phyloP scores from a whole-genome alignment of 495 filamentous ascomycete genomes.

The Thermochaetoides thermophila region DNA sequence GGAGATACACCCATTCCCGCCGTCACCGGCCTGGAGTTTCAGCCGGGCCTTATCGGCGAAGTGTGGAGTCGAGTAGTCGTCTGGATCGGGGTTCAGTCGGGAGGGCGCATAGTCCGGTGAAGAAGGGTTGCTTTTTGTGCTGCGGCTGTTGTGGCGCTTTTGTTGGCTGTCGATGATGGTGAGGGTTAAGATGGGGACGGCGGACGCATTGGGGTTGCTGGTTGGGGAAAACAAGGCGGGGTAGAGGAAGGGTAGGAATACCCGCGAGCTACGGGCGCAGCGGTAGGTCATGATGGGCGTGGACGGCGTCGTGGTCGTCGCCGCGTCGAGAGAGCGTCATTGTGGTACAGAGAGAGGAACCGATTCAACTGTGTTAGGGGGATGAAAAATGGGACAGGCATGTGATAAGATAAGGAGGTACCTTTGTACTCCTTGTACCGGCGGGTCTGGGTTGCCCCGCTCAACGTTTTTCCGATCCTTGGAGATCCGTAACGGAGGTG shows the following conservation, averaged over 20 bases:
- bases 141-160: no score
- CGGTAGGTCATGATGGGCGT: conserved; percentile 30
- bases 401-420: no score
- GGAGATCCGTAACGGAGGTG: no score
- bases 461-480: no score
- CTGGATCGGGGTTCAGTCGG: conserved; percentile 62
- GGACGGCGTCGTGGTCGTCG: no score
- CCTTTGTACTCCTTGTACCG: no score
- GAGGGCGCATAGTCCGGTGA: conserved; percentile 16
- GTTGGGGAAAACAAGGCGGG: conserved; percentile 35
- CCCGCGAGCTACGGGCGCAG: conserved; percentile 25
- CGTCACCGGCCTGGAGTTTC: conserved; percentile 57
- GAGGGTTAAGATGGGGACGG: conserved; percentile 9
- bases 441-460: no score
- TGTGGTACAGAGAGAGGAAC: no score
- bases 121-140: conserved; percentile 13
- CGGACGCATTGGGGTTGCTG: conserved; percentile 13
- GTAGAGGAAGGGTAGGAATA: conserved; percentile 52
- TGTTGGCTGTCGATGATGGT: conserved; percentile 8
- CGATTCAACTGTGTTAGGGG: no score
- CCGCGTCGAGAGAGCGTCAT: no score
- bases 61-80: conserved; percentile 64
- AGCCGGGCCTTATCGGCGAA: conserved; percentile 79
- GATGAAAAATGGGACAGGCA: conserved; percentile 3
- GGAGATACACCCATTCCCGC: conserved; percentile 85